Percentiles rank a stretch among this genome's conserved stretches.
phyloP scores from a whole-genome alignment of 345 rosid genomes.

The Acer campestre region DNA sequence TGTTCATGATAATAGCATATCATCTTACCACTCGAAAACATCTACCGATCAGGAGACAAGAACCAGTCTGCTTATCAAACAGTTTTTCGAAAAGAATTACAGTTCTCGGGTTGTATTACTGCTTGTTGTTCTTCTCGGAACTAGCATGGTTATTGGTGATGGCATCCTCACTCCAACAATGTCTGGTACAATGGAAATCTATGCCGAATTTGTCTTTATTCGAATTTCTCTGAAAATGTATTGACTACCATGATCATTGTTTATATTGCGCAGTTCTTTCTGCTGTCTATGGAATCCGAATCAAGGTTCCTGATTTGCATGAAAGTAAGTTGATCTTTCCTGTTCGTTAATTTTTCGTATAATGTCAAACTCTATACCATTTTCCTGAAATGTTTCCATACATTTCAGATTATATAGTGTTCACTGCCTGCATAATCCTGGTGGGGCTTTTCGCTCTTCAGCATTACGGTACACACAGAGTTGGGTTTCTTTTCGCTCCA shows the following conservation, averaged over 20 bases:
- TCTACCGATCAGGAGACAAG: constrained; percentile 28
- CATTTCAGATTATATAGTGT: constrained; percentile 31
- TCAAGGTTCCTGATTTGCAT: constrained; percentile 29
- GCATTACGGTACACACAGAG: constrained; percentile 46
- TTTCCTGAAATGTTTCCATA: background rate
- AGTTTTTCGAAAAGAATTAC: constrained; percentile 32
- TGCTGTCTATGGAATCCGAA: constrained; percentile 40
- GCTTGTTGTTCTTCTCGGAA: constrained; percentile 40
- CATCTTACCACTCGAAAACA: constrained; percentile 19
- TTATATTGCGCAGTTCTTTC: constrained; percentile 35
- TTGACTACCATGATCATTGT: background rate
- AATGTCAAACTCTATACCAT: background rate
- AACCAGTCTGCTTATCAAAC: constrained; percentile 27
- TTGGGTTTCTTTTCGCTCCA: constrained; percentile 54
- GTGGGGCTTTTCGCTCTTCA: constrained; percentile 49
- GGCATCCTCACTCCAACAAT: constrained; percentile 47
- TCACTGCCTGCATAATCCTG: constrained; percentile 41
- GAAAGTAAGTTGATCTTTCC: constrained; percentile 28
- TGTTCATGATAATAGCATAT: constrained; percentile 11
- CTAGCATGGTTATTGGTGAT: constrained; percentile 46
- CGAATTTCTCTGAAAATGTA: background rate
- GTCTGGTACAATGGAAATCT: constrained; percentile 27
- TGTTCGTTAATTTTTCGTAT: no score
- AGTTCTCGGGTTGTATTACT: constrained; percentile 33
- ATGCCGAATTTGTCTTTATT: no score